Base-by-base conservation (phyloP, 2,329 filamentous ascomycete genomes). In the Coccinonectria pachysandricola region DNA sequence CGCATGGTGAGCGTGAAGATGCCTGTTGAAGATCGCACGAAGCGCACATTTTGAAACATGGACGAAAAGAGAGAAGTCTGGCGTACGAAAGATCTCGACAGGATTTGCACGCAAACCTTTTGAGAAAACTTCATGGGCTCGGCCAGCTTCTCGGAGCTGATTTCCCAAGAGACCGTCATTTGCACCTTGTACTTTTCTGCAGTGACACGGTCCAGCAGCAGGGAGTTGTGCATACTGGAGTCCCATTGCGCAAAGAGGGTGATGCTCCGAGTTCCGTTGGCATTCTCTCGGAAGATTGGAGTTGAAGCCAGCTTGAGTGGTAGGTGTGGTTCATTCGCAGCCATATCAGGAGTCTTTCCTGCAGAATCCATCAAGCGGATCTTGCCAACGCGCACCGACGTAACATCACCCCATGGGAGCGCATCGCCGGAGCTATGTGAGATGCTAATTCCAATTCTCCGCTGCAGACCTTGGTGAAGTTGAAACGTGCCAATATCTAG, bases 211-310 rank as follows among this genome's bases (percentile, higher is more conserved):
- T 98, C 87, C n/a, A 98, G 72, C 9, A 96, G 66, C n/a, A 93
- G 64, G 5, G 91, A 95, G 37, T 76, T 78, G 54, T 98, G 91
- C 40, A 91, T 66, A 46, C 86, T 93, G 0, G 88, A 95, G 50
- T 98, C 91, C 91, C 91, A 98, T 48, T 96, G 87, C 1, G 82
- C 86, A n/a, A 80, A 70, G 21, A 96, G 66, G 2, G 79, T 87
- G 19, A 95, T 77, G 50, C 80, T 86, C 18, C 78, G 79, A 1
- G 87, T 95, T 19, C 91, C 91, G 50, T 96, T 92, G 13, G 83
- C 75, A 48, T 95, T 92, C 31, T 82, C 76, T 36, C 79, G 81
- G 39, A 94, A 79, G 30, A 76, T 68, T 1, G 91, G 88, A 24
- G 79, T 75, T 16, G 80, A 73, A 3, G 86, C 68, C 23, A 93